A percentile compares a stretch with the other conserved stretches of the same genome.
Conservation (phyloP, 768 basidiomycete genomes). For the Amanita rubescens region DNA sequence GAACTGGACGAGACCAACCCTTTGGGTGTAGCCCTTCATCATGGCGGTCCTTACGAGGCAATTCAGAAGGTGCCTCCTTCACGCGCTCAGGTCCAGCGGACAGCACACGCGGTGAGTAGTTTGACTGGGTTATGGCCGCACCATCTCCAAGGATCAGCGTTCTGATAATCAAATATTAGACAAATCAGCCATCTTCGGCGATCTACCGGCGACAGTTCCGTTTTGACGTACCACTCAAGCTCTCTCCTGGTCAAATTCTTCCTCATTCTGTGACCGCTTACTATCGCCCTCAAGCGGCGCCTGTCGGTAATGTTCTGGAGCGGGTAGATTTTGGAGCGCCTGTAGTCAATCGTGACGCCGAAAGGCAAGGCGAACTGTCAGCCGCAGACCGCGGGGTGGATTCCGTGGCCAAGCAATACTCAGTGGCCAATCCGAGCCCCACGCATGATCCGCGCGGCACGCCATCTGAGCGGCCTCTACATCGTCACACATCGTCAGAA, state of each 20-base stretch:
- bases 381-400: neutral
- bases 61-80: conserved; percentile 28
- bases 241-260: conserved; percentile 50
- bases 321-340: neutral
- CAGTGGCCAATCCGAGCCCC: neutral
- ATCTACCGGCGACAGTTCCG: conserved; percentile 17
- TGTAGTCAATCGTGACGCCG: neutral
- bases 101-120: neutral
- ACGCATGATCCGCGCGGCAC: neutral
- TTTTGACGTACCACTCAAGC: conserved; percentile 38
- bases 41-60: conserved; percentile 71
- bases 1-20: conserved; percentile 75
- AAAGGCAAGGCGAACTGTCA: neutral
- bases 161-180: neutral
- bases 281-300: conserved; percentile 1
- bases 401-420: neutral
- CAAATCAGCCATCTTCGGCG: neutral
- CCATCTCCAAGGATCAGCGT: neutral
- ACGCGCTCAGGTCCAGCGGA: neutral
- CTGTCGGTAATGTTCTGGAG: neutral
- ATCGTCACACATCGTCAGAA: neutral
- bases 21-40: conserved; percentile 55
- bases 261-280: conserved; percentile 27
- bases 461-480: neutral
- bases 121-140: neutral